Conservation (phyloP, 345 rosid genomes). For the Sisymbrium irio region DNA sequence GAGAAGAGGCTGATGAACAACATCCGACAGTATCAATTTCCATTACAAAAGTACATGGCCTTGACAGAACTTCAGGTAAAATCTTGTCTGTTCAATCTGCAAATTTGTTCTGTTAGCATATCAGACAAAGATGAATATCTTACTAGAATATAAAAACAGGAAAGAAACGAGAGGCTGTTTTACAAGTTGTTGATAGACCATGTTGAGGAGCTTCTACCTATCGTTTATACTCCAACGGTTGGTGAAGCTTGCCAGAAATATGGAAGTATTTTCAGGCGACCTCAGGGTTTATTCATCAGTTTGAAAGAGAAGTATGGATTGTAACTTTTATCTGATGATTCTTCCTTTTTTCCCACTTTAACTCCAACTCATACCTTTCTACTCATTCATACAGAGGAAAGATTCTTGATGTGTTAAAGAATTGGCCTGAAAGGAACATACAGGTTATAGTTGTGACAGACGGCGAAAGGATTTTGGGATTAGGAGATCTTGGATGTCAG, state of each 20-base stretch:
- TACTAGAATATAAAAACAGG: conserved; percentile 41
- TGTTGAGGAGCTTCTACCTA: conserved; percentile 88
- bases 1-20: conserved; percentile 72
- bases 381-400: conserved; percentile 56
- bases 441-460: conserved; percentile 95
- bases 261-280: conserved; percentile 88
- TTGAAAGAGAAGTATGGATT: conserved; percentile 73
- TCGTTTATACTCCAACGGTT: conserved; percentile 91
- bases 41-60: conserved; percentile 81
- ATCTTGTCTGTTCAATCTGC: not conserved
- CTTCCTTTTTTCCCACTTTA: not conserved
- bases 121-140: not conserved
- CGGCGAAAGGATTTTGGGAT: conserved; percentile 91
- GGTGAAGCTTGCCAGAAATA: conserved; percentile 98
- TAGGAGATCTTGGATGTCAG: conserved; percentile 99
- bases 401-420: conserved; percentile 85
- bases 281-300: conserved; percentile 94
- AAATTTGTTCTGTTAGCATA: not conserved
- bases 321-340: not conserved
- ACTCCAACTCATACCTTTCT: not conserved
- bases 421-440: conserved; percentile 83
- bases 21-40: conserved; percentile 65
- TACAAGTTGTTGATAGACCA: conserved; percentile 85
- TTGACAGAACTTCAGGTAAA: conserved; percentile 87
- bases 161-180: conserved; percentile 81